Base-by-base conservation (phyloP, 352 stramenopile genomes). In the Phytopythium helicoides region DNA sequence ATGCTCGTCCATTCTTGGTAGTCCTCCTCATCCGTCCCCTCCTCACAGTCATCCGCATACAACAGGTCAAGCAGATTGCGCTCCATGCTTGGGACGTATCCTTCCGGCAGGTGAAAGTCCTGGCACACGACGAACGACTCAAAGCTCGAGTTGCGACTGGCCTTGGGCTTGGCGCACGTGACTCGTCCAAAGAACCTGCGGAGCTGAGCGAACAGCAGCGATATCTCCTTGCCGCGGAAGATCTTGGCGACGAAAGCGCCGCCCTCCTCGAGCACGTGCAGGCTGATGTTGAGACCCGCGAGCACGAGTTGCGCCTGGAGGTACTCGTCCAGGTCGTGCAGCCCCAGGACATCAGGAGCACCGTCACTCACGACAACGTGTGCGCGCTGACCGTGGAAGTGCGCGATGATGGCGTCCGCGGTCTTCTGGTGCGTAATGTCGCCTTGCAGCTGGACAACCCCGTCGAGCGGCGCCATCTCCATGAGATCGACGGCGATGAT, bases 341-440 rank as follows among this genome's bases (percentile, higher is more conserved):
- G 62, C 1, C 81, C 81, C 1, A 89, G 70, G n/a, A 99, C 97
- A 56, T 99, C 98, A 1, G 98, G 98, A 6, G 98, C 98, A 40
- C 98, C 98, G 75, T 99, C 98, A 56, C 95, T 99, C 11, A 99
- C 91, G 6, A 99, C 97, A 1, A 99, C 68, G 50, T 99, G 94
- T 21, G 97, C 97, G 26, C 96, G 89, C 26, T 93, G 60, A 26
- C 82, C 82, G 2, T 62, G 42, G 49, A 92, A 91, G 19, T 70
- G 74, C 25, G 68, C 64, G 42, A 92, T 75, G 62, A 92, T 92
- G 34, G 60, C 66, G 55, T 91, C 81, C 2, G 79, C 80, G 1
- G 86, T 93, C 15, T 68, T 53, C 44, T 88, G 75, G 71, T 87
- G 73, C 36, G 83, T 95, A 62, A 95, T 92, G 65, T 95, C 86